Evolutionary conservation across 768 basidiomycete genomes (phyloP), one percentile per base, ranked within the genome.

Genomic region (Naganishia friedmannii): DNA sequence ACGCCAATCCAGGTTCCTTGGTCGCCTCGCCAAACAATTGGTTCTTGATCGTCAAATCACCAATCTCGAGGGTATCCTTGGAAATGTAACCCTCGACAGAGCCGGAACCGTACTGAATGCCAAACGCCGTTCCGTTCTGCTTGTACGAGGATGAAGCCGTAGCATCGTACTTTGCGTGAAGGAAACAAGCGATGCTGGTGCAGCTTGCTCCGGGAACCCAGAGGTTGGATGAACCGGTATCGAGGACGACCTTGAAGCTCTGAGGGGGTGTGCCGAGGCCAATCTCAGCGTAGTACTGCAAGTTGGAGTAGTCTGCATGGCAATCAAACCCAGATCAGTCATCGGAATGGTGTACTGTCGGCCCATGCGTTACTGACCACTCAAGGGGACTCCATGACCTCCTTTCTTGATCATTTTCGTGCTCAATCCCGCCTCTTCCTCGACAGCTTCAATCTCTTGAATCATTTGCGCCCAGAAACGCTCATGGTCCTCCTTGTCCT

Each of bases 61-160:
- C 93, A 70, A 99, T 93, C 9, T 80, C 79, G 60, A 98, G 82
- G 3, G 77, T 78, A 76, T 99, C 96, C 70, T 87, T 87, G 13
- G 93, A 97, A 67, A 98, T 89, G 78, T 90, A 93, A 68, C 96
- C 96, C 79, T 96, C 89, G 88, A 99, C 92, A 1, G 93, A 93
- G 29, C 96, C 96, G 34, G 92, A 90, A 17, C 96, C 96, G 78
- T 98, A 98, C 72, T 87, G 90, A 74, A 98, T 99, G 53, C 88
- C 86, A 77, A 99, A 98, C 6, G 86, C 84, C 56, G 91, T 84
- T 6, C 93, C 95, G 81, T 98, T 99, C 74, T 87, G 85, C 83
- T 90, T 91, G 87, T 95, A 88, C 0, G 93, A 87, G 0, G 88
- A 87, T 0, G 96, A 99, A 0, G 85, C 72, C 15, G 82, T 77